Base-by-base conservation (phyloP, 2,329 filamentous ascomycete genomes). In the Cordyceps pruinosa region DNA sequence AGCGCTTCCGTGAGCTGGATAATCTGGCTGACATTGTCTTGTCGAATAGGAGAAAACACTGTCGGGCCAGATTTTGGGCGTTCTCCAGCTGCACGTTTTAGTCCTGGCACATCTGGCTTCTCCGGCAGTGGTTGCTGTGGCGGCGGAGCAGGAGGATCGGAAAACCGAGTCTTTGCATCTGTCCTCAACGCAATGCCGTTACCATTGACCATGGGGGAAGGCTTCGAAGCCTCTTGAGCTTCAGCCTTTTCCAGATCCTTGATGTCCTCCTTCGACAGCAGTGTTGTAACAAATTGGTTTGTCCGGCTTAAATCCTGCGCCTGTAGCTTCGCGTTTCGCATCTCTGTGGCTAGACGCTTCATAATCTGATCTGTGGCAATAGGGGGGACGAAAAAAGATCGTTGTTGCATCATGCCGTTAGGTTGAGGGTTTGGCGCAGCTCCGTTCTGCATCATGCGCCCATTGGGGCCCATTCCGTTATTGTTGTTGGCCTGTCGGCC, bases 291-390 rank as follows among this genome's bases (percentile, higher is more conserved):
- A 66, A 94, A 96, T 56, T 91, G 85, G 61, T 88, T 85, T 2
- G 93, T 92, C 56, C 91, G 85, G 35, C 84, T 82, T 30, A 99
- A 80, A 63, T 97, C 93, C 65, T 91, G 87, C 3, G 89, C 86
- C 69, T 97, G 93, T 61, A 96, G 83, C 64, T 88, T 88, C 41
- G 94, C 93, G 65, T 86, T 86, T 68, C 92, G 90, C 81, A 97
- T 90, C 74, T 99, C 94, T 66, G 84, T 82, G 51, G 70, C 62
- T 59, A 74, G 67, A 42, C 69, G 67, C 69, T 96, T 97, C 39
- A 97, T 87, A 57, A 99, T 92, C 65, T 96, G 90, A 69, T 99
- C 94, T 44, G 95, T 94, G 7, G 90, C 95, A 61, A 97, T 86
- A 0, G 92, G 90, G 7, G 89, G 89, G 57, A 95, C 77, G 85